Base-by-base conservation (phyloP, 352 stramenopile genomes). In the Aphanomyces euteiches region DNA sequence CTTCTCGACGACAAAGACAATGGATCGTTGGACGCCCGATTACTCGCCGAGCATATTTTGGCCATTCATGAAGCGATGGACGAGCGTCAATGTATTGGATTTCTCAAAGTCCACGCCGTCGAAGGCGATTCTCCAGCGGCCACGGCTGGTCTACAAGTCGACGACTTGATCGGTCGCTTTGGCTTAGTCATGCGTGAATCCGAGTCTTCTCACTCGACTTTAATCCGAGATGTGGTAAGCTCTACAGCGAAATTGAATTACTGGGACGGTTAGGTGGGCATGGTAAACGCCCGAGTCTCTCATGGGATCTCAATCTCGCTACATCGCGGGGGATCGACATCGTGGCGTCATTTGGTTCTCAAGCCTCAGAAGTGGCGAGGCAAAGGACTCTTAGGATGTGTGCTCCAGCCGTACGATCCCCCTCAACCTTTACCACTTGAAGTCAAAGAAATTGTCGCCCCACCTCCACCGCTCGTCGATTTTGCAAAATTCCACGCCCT, bases 341-440 rank as follows among this genome's bases (percentile, higher is more conserved):
- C 37, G 7, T 50, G 45, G 54, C 54, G 54, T 10, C 53, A 72
- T 40, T 37, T 72, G 13, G 57, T 72, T 12, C 57, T 72, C 4
- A 43, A 47, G 45, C 66, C 66, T n/a, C 66, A 72, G 48, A 72
- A 72, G 28, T 72, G 66, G 66, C 19, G 8, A 10, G 66, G 66
- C 41, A 56, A 67, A 12, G 66, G 66, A 12, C 38, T 72, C 1
- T 4, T 70, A 34, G 64, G 64, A 28, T 70, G 64, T 63, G 64
- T 70, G 13, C 48, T 70, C 34, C 64, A 70, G n/a, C 64, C 64
- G 0, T 63, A 61, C 19, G 64, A 70, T n/a, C 17, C 36, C 0
- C 39, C 59, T 4, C 19, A 47, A 40, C 48, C 7, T 10, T n/a
- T 2, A 6, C 34, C 40, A 3, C 8, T n/a, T 17, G 10, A 28